phyloP scores from a whole-genome alignment of 208 protist genomes.

The Crithidia bombi region DNA sequence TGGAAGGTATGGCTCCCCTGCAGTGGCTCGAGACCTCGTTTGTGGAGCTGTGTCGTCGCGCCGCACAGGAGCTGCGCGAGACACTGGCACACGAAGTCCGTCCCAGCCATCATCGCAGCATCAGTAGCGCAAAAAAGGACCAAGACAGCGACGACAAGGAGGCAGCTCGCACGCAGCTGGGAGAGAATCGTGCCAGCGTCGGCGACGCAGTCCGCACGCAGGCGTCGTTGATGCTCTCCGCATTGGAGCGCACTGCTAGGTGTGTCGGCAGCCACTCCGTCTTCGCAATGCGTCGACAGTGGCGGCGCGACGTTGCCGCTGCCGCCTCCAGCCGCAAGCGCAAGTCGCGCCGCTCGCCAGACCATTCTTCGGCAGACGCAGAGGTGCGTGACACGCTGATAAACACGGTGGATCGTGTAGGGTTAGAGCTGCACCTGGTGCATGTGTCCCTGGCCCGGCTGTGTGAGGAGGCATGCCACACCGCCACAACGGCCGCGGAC shows the following conservation, averaged over 20 bases:
- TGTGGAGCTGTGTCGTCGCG: constrained; percentile 20
- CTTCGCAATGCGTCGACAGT: constrained; percentile 21
- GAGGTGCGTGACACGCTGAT: constrained; percentile 35
- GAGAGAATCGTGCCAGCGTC: background rate
- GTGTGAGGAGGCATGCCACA: background rate
- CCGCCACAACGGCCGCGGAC: background rate
- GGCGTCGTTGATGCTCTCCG: constrained; percentile 17
- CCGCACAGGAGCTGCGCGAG: constrained; percentile 8
- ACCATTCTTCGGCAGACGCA: background rate
- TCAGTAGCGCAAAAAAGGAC: background rate
- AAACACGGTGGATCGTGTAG: constrained; percentile 34
- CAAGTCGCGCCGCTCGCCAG: background rate
- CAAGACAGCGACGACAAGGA: background rate
- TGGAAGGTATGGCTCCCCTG: constrained; percentile 13
- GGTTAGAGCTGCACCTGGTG: constrained; percentile 36
- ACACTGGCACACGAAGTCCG: background rate
- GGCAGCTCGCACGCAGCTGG: background rate
- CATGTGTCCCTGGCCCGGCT: constrained; percentile 26
- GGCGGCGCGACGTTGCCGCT: constrained; percentile 1
- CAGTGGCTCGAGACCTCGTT: constrained; percentile 35
- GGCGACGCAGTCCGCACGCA: background rate
- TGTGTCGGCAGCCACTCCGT: constrained; percentile 9
- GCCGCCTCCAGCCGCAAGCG: constrained; percentile 14
- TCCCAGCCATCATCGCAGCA: background rate
- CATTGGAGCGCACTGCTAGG: constrained; percentile 16